These are phyloP conservation scores for Fonsecaea nubica DNA, from an alignment of 2,329 filamentous ascomycete genomes.

Conservation along the genomic window DNA sequence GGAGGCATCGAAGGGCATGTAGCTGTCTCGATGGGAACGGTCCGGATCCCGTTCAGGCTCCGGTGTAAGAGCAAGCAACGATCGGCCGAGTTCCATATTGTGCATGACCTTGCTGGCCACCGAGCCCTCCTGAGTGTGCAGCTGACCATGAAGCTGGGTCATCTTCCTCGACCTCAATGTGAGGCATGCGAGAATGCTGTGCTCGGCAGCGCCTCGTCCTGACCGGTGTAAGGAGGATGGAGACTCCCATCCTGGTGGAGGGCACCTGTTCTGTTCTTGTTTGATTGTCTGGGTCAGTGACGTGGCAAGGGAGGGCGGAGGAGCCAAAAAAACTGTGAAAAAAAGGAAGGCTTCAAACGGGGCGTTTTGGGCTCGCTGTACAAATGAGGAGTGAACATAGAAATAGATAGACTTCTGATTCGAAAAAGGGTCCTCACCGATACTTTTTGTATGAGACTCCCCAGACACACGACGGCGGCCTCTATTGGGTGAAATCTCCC, in stretches of 20 bases:
- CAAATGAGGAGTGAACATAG: neutral
- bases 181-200: neutral
- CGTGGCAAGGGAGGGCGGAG: neutral
- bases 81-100: conserved; percentile 2
- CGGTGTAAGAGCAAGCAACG: neutral
- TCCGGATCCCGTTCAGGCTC: conserved; percentile 2
- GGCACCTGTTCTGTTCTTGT: neutral
- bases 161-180: neutral
- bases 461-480: neutral
- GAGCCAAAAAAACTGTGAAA: no score
- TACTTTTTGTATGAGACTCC: neutral
- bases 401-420: neutral
- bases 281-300: neutral
- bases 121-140: neutral
- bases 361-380: neutral
- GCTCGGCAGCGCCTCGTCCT: neutral
- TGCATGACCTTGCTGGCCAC: neutral
- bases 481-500: neutral
- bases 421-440: neutral
- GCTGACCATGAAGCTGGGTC: neutral
- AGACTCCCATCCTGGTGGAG: neutral
- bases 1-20: neutral
- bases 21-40: neutral
- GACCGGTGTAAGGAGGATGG: conserved; percentile 3
- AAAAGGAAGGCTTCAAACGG: neutral